Base-by-base conservation (phyloP, 495 filamentous ascomycete species). In the Hyaloscypha finlandica region DNA sequence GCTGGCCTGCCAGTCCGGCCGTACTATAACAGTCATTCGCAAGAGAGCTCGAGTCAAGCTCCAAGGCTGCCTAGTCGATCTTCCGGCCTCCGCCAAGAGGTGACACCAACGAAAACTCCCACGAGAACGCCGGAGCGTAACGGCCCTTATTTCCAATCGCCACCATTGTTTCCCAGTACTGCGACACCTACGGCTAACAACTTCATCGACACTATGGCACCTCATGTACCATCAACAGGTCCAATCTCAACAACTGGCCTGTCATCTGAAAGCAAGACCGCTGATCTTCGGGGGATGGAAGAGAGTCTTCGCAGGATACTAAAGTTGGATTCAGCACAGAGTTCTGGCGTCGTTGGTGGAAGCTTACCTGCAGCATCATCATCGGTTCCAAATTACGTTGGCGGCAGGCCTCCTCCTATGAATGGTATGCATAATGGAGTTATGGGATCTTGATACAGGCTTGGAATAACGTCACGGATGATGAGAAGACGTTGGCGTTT, bases 291-390 rank as follows among this genome's bases (percentile, higher is more conserved):
- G 55, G 69, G 76, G 4, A 82, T 84, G 77, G 83, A 85, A 68
- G 78, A 84, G 51, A 76, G 75, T 61, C 80, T 86, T 37, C 77
- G 81, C 22, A 80, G 77, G 33, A 78, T 84, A 29, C 70, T 86
- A 32, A 85, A 85, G 61, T 69, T 84, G 25, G 79, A 79, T 33
- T 58, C 71, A 25, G 32, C 60, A 51, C 52, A 61, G 14, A 68
- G 53, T 59, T 68, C 68, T 45, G 48, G 62, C 20, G 56, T 45
- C n/a, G 29, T 33, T 16, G 35, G 67, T 60, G 65, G 67, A 45
- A 69, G 51, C 20, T n/a, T 67, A 32, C 58, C 68, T 20, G 45
- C 59, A 12, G 62, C 68, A 56, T 20, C 33, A 29, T 67, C 33
- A 33, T 69, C 68, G 45, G 66, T 71, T 51, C 65, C 68, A 19